Evolutionary conservation across 78 protist genomes (phyloP).

Genomic region (Guillardia theta): DNA sequence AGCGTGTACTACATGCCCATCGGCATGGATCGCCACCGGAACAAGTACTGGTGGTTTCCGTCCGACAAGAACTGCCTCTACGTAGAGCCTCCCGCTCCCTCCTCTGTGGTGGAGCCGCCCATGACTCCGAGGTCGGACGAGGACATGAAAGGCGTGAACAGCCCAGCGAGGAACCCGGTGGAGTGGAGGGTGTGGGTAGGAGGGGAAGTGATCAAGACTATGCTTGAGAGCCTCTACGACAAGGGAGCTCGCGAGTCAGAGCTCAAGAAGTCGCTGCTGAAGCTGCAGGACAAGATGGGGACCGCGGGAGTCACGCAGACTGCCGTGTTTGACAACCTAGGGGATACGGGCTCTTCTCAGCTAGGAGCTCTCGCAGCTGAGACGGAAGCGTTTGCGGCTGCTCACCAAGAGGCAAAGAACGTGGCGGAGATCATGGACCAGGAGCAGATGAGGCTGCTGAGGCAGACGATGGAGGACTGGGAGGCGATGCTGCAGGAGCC

Average conservation of each 20-base stretch:
- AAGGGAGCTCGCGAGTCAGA: neutral
- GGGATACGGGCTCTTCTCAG: no score
- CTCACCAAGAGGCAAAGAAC: neutral
- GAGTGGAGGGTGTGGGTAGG: neutral
- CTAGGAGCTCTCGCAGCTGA: neutral
- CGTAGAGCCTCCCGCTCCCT: neutral
- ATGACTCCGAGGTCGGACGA: no score
- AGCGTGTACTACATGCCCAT: neutral
- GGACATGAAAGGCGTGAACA: no score
- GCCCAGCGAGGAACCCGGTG: neutral
- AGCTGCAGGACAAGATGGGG: neutral
- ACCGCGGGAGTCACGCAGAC: neutral
- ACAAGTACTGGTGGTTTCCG: slow-evolving; percentile 16
- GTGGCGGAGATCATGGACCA: neutral
- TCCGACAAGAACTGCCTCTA: neutral
- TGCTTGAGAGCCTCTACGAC: neutral
- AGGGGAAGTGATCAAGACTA: neutral
- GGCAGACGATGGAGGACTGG: neutral
- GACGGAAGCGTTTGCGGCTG: neutral
- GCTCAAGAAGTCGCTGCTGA: neutral
- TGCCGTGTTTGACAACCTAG: no score
- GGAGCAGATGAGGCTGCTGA: neutral
- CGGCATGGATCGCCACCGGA: neutral
- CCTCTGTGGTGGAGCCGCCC: no score
- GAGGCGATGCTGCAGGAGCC: neutral